A percentile compares a stretch with the other conserved stretches of the same genome.
Conservation (phyloP, 1,284 basidiomycete species). For the Fistulinella cinereoalba region DNA sequence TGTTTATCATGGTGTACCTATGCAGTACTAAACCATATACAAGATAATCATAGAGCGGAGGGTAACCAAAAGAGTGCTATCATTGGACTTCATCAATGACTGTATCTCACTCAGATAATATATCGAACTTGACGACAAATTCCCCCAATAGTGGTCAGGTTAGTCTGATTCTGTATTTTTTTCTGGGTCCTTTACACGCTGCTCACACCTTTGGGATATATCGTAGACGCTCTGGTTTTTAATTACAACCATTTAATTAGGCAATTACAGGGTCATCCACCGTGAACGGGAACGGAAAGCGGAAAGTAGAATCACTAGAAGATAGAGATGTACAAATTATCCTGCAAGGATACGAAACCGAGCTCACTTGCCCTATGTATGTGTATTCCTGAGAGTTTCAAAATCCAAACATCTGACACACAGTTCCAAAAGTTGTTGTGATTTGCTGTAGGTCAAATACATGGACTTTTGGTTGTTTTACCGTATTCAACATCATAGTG, state of each 20-base stretch:
- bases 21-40: conserved; percentile 1
- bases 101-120: not conserved
- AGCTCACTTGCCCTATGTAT: conserved; percentile 56
- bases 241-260: too few species aligned
- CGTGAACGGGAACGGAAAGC: conserved; percentile 25
- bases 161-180: conserved; percentile 5
- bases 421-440: conserved; percentile 45
- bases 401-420: conserved; percentile 1
- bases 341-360: conserved; percentile 45
- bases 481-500: conserved; percentile 32
- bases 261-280: conserved; percentile 1
- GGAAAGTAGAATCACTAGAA: conserved; percentile 15
- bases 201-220: too few species aligned
- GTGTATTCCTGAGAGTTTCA: conserved; percentile 18
- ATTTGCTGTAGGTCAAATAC: conserved; percentile 45
- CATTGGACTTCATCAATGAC: not conserved
- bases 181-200: not conserved
- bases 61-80: conserved; percentile 6
- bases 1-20: not conserved
- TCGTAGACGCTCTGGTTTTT: too few species aligned
- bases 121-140: not conserved
- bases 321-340: conserved; percentile 15
- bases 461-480: not conserved
- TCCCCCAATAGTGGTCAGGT: conserved; percentile 16
- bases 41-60: conserved; percentile 5